These are phyloP conservation scores for Candida coleopterorum DNA, from an alignment of 805 yeast genomes.

Conservation along the genomic window DNA sequence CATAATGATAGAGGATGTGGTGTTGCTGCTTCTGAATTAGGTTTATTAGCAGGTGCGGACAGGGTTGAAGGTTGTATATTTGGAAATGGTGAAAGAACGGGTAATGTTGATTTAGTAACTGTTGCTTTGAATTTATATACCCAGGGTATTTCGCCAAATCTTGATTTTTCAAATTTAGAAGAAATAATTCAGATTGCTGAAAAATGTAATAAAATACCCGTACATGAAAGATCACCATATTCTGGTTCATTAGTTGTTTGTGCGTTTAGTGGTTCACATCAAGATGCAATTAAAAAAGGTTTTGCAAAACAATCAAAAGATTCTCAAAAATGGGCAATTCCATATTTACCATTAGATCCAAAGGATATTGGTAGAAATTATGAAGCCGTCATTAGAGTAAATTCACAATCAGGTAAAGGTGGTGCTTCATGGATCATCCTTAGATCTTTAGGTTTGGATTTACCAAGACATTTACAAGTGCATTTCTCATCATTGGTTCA, in stretches of 20 bases:
- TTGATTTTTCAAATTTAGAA: conserved; percentile 68
- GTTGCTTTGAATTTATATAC: conserved; percentile 76
- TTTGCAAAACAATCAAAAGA: conserved; percentile 49
- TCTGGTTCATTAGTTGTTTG: conserved; percentile 76
- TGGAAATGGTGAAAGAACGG: conserved; percentile 84
- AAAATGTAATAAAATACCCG: conserved; percentile 72
- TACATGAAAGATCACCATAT: conserved; percentile 73
- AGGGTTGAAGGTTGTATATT: conserved; percentile 80
- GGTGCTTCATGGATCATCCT: conserved; percentile 82
- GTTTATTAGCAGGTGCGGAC: conserved; percentile 78
- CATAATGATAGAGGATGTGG: conserved; percentile 84
- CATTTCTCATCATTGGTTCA: conserved; percentile 65
- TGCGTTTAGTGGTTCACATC: conserved; percentile 74
- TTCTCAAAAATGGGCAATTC: conserved; percentile 55
- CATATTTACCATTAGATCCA: conserved; percentile 78
- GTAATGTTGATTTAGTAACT: conserved; percentile 74
- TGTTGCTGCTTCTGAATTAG: conserved; percentile 77
- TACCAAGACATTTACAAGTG: conserved; percentile 69
- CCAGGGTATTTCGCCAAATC: conserved; percentile 66
- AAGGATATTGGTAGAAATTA: conserved; percentile 75
- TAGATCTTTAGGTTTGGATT: conserved; percentile 64
- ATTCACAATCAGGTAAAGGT: conserved; percentile 85
- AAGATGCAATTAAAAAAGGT: conserved; percentile 68
- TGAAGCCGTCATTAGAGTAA: conserved; percentile 79
- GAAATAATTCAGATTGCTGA: conserved; percentile 65